Conservation (phyloP, 2,329 filamentous ascomycete species). For the Pseudocercospora musae region DNA sequence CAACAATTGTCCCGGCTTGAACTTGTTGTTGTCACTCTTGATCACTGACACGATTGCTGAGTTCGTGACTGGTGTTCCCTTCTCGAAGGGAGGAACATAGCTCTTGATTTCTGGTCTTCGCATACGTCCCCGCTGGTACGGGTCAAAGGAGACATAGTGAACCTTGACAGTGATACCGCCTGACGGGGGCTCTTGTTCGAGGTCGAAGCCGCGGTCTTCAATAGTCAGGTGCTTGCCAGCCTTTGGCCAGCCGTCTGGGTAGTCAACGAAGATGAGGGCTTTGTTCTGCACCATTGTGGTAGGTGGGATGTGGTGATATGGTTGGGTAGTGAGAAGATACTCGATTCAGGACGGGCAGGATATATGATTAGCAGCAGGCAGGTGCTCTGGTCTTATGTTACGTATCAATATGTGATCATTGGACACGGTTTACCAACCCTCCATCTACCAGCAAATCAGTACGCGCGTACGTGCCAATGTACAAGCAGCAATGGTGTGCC, state of each 20-base stretch:
- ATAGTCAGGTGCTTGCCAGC: conserved; percentile 67
- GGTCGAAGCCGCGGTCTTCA: conserved; percentile 67
- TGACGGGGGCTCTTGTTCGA: conserved; percentile 55
- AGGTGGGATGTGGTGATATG: background rate
- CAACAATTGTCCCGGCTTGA: conserved; percentile 66
- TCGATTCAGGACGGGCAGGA: background rate
- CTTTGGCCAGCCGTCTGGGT: conserved; percentile 65
- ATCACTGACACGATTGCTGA: conserved; percentile 64
- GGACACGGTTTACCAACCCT: background rate
- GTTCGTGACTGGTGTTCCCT: conserved; percentile 64
- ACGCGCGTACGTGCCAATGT: background rate
- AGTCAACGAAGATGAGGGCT: conserved; percentile 67
- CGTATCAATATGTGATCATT: background rate
- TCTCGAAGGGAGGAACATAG: conserved; percentile 66
- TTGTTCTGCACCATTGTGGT: conserved; percentile 63
- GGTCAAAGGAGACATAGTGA: conserved; percentile 74
- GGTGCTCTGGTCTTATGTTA: background rate
- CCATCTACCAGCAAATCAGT: background rate
- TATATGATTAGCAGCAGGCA: background rate
- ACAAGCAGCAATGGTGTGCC: background rate
- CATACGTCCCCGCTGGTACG: conserved; percentile 81
- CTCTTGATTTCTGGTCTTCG: conserved; percentile 59
- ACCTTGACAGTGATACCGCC: conserved; percentile 69
- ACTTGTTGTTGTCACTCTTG: conserved; percentile 63
- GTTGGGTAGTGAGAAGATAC: background rate